Percentiles rank a stretch among this genome's conserved stretches.
Evolutionary conservation across 2,329 filamentous ascomycete genomes (phyloP).

Genomic region (Aspergillus arachidicola): DNA sequence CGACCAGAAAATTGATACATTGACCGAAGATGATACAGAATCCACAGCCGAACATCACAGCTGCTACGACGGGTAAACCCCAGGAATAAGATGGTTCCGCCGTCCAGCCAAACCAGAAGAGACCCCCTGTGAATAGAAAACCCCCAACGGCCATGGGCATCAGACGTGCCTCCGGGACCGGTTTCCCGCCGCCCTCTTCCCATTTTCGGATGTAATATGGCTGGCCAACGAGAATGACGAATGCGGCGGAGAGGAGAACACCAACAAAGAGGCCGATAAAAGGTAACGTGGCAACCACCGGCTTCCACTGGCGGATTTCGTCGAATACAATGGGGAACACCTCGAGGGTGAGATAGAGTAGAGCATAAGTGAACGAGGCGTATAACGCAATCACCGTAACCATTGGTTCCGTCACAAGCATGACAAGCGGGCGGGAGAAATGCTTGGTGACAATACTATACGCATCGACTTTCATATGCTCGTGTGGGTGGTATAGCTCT

Average conservation of each 20-base stretch:
- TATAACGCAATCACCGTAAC: constrained; percentile 50
- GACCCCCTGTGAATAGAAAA: constrained; percentile 44
- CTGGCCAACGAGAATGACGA: constrained; percentile 48
- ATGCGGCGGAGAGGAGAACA: constrained; percentile 39
- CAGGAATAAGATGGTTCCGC: constrained; percentile 27
- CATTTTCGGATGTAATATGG: constrained; percentile 36
- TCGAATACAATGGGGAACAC: constrained; percentile 53
- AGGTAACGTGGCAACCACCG: constrained; percentile 44
- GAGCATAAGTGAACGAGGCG: constrained; percentile 50
- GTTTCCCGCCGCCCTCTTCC: constrained; percentile 28
- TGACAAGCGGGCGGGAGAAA: constrained; percentile 44
- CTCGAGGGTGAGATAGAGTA: constrained; percentile 52
- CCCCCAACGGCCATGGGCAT: constrained; percentile 52
- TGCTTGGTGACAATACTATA: constrained; percentile 48
- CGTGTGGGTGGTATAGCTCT: constrained; percentile 50
- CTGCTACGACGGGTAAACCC: constrained; percentile 17
- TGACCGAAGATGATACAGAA: constrained; percentile 52
- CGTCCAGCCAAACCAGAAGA: constrained; percentile 51
- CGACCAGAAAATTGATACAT: constrained; percentile 52
- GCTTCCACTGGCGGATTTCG: constrained; percentile 42
- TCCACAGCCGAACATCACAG: constrained; percentile 48
- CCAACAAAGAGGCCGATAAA: constrained; percentile 50
- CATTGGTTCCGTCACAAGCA: constrained; percentile 54
- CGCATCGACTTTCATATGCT: constrained; percentile 44
- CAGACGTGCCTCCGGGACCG: constrained; percentile 45